Conservation (phyloP, 768 basidiomycete species). For the Pleurotus salmoneostramineus region DNA sequence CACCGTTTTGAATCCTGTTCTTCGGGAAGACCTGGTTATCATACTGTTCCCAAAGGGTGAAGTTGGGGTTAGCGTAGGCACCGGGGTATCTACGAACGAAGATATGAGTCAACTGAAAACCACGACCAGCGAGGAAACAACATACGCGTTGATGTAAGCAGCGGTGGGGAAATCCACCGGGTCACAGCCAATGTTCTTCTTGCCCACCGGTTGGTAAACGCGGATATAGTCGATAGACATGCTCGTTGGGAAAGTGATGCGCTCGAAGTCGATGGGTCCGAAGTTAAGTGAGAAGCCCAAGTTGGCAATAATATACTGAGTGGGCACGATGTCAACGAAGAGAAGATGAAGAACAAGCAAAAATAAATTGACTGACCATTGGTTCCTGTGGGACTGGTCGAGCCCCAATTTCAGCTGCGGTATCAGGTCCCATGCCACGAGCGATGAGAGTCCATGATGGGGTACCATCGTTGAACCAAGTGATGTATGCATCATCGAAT, state of each 20-base stretch:
- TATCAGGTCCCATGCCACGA: conserved; percentile 46
- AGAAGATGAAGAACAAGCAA: conserved; percentile 15
- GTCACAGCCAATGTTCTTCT: conserved; percentile 62
- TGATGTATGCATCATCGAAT: conserved; percentile 55
- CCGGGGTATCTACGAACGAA: conserved; percentile 25
- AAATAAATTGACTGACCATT: conserved; percentile 44
- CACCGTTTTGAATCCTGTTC: conserved; percentile 24
- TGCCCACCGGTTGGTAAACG: conserved; percentile 57
- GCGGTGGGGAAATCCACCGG: conserved; percentile 70
- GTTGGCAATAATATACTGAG: conserved; percentile 66
- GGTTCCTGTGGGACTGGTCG: conserved; percentile 70
- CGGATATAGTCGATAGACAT: conserved; percentile 83
- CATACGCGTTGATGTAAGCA: conserved; percentile 67
- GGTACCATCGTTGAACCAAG: conserved; percentile 60
- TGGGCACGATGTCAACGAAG: background rate
- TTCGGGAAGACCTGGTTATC: conserved; percentile 34
- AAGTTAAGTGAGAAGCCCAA: conserved; percentile 70
- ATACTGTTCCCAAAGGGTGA: conserved; percentile 33
- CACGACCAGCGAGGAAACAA: background rate
- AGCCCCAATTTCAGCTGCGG: conserved; percentile 44
- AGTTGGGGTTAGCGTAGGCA: conserved; percentile 38
- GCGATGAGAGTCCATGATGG: conserved; percentile 54
- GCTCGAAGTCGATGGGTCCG: conserved; percentile 56
- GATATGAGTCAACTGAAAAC: background rate
- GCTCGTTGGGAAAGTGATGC: conserved; percentile 48